Conservation (phyloP, 148 eudicot species). For the Agrostemma githago region DNA sequence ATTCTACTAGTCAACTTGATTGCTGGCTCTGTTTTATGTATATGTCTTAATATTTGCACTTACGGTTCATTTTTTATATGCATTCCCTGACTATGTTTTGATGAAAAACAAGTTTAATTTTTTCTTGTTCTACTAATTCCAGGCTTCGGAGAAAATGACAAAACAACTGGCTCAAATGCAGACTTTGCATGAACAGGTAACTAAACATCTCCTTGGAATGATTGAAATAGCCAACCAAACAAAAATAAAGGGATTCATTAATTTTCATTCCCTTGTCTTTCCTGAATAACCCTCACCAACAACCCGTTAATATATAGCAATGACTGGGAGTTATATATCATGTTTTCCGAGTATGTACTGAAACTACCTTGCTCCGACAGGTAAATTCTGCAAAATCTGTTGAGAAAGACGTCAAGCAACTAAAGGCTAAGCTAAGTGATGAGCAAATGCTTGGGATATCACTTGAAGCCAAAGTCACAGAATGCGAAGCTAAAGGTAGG, state of each 20-base stretch:
- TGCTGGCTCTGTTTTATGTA: not conserved
- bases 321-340: too few relatives aligned
- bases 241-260: too few relatives aligned
- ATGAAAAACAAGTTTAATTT: slow-evolving; percentile 14
- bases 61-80: not conserved
- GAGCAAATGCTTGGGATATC: slow-evolving; percentile 63
- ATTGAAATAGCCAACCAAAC: too few relatives aligned
- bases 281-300: too few relatives aligned
- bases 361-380: slow-evolving; percentile 31
- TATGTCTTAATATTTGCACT: not conserved
- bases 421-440: slow-evolving; percentile 66
- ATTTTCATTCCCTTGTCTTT: too few relatives aligned
- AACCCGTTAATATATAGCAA: too few relatives aligned
- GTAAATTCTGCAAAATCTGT: slow-evolving; percentile 61
- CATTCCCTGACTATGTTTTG: not conserved
- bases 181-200: slow-evolving; percentile 75
- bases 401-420: slow-evolving; percentile 75
- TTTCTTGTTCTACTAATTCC: slow-evolving; percentile 20
- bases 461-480: slow-evolving; percentile 70
- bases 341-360: not conserved
- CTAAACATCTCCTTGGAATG: not conserved
- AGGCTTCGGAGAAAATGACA: slow-evolving; percentile 79
- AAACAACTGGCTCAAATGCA: slow-evolving; percentile 70
- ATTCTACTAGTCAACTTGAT: slow-evolving; percentile 2
- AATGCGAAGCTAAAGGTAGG: slow-evolving; percentile 71